phyloP scores from a whole-genome alignment of 805 yeast genomes.

The Sugiyamaella chiloensis region DNA sequence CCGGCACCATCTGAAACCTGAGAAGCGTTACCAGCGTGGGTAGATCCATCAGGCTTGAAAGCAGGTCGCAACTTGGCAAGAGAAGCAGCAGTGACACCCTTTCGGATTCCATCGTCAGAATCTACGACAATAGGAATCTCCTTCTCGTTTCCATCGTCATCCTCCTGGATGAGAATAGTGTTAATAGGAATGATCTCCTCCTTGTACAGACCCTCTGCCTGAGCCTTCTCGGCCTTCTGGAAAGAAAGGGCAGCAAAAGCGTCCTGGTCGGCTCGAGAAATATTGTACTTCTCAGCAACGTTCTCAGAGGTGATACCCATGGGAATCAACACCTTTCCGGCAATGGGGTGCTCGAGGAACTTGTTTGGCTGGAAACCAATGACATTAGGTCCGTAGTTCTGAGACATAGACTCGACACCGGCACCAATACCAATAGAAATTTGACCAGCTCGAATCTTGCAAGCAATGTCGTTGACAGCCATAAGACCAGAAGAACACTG shows the following conservation, averaged over 20 bases:
- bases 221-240: conserved; percentile 77
- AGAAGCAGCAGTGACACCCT: conserved; percentile 75
- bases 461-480: conserved; percentile 86
- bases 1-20: conserved; percentile 97
- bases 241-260: conserved; percentile 85
- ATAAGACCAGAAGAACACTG: conserved; percentile 94
- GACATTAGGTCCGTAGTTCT: conserved; percentile 78
- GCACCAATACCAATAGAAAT: conserved; percentile 87
- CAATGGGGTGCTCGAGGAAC: conserved; percentile 41
- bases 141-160: conserved; percentile 62
- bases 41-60: conserved; percentile 75
- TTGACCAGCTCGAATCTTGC: conserved; percentile 82
- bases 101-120: conserved; percentile 88
- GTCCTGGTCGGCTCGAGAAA: conserved; percentile 75
- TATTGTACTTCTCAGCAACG: conserved; percentile 63
- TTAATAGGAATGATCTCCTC: conserved; percentile 86
- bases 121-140: conserved; percentile 50
- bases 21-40: conserved; percentile 96
- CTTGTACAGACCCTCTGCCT: conserved; percentile 67
- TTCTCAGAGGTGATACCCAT: conserved; percentile 97
- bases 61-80: conserved; percentile 81
- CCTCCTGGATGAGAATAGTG: conserved; percentile 53
- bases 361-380: conserved; percentile 58
- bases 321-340: conserved; percentile 81
- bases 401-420: conserved; percentile 95